Evolutionary conservation across 2,329 filamentous ascomycete genomes (phyloP), one percentile per base, ranked within the genome.

Genomic region (Aspergillus felis): DNA sequence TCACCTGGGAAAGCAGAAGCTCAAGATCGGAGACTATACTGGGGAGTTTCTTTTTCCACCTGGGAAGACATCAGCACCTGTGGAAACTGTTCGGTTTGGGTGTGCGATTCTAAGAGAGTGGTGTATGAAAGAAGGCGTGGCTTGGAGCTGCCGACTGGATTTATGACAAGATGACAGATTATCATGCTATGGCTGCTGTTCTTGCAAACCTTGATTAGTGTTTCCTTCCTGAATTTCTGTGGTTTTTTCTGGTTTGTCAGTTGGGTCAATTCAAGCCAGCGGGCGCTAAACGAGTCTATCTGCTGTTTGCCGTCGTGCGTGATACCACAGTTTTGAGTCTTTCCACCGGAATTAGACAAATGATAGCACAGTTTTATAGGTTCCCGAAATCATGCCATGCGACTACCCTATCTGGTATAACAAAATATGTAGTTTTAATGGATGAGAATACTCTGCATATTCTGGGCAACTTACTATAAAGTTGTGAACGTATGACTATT

Each of bases 21-120:
- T 73, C 22, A 74, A 67, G 56, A 61, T 68, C 51, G 68, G 72
- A 20, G 66, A 74, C 48, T 75, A 77, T 62, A 63, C 68, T 20
- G 70, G 70, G 6, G 68, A 71, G 20, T 76, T 76, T 56, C 76
- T 74, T 53, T 66, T 81, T 24, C 76, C 80, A 0, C 62, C 82
- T 32, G 74, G 75, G 17, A 71, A 72, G 6, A 74, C 73, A 51
- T 77, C 73, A 14, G 74, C 70, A 1, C 73, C 75, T 10, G 68
- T 78, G 22, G 79, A 82, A 59, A 76, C 76, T 9, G 75, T 78
- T 9, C 70, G 74, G 4, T 80, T 80, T 62, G 76, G 74, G 8
- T 71, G 71, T 61, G 67, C 68, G n/a, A 68, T 81, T 46, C 61
- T 83, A 58, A 70, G 69, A 20, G 77, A 80, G 57, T 82, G 78